A percentile compares a stretch with the other conserved stretches of the same genome.
These are phyloP conservation scores for Schizochytrium sp. DNA, from an alignment of 108 stramenopile genomes.

Conservation along the genomic window DNA sequence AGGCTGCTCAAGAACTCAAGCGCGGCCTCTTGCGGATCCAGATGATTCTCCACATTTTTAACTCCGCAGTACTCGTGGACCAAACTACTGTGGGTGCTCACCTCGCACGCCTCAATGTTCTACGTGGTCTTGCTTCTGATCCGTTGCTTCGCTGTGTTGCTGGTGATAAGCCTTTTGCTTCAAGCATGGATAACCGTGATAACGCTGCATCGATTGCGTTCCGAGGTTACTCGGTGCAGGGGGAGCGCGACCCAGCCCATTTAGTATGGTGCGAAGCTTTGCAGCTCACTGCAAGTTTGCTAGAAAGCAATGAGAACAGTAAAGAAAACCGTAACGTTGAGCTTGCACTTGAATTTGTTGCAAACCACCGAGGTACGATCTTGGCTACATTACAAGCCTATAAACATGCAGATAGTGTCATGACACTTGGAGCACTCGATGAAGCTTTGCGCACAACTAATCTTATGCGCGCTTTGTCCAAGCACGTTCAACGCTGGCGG, in stretches of 20 bases:
- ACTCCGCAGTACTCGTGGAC: not conserved
- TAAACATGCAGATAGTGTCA: constrained; percentile 1
- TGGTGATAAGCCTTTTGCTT: constrained; percentile 34
- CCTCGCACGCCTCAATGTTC: constrained; percentile 21
- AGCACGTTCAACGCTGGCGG: constrained; percentile 27
- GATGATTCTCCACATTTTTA: not conserved
- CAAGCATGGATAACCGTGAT: constrained; percentile 47
- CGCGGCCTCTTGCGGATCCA: constrained; percentile 47
- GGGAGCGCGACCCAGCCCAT: constrained; percentile 37
- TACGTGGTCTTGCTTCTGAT: not conserved
- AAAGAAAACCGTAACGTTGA: constrained; percentile 50
- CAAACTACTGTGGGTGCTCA: not conserved
- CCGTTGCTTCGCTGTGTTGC: constrained; percentile 41
- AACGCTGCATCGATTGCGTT: constrained; percentile 10
- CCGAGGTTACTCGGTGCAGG: constrained; percentile 52
- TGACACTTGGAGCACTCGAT: constrained; percentile 17
- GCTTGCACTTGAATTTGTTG: not conserved
- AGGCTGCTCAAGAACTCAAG: constrained; percentile 11
- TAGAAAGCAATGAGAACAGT: not conserved
- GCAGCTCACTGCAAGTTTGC: not conserved
- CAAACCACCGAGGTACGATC: not conserved
- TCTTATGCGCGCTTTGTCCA: constrained; percentile 19
- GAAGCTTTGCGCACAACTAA: not conserved
- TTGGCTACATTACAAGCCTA: not conserved
- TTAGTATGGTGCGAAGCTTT: constrained; percentile 37